A percentile compares a stretch with the other conserved stretches of the same genome.
Conservation (phyloP, 768 basidiomycete genomes). For the Termitomyces sp. region DNA sequence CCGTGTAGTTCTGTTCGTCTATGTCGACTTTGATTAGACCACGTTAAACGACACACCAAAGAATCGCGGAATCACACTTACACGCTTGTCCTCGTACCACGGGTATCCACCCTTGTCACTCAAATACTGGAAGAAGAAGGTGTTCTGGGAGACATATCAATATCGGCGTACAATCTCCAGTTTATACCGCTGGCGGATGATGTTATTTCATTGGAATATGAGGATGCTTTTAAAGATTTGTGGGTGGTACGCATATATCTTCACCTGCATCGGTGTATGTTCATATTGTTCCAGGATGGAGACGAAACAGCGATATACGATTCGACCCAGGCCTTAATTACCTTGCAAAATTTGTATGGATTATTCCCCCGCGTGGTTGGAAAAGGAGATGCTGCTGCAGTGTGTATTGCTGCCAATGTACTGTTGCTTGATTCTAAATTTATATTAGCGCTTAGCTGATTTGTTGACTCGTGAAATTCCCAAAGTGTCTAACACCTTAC, state of each 20-base stretch:
- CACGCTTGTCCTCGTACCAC: conserved; percentile 83
- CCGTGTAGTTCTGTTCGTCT: conserved; percentile 10
- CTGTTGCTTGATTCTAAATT: conserved; percentile 1
- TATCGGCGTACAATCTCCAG: conserved; percentile 86
- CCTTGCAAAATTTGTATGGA: conserved; percentile 82
- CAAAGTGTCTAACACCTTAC: conserved; percentile 31
- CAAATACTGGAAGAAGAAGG: conserved; percentile 92
- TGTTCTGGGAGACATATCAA: conserved; percentile 91
- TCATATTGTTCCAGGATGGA: conserved; percentile 58
- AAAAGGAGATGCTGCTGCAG: conserved; percentile 86
- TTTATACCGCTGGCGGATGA: conserved; percentile 94
- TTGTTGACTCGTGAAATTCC: conserved; percentile 60
- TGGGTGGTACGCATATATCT: conserved; percentile 67
- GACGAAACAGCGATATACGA: conserved; percentile 90
- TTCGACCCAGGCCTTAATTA: conserved; percentile 80
- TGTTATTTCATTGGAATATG: conserved; percentile 85
- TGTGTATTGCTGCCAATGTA: conserved; percentile 20
- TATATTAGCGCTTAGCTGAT: conserved; percentile 63
- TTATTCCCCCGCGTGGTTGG: conserved; percentile 87
- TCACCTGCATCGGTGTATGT: neutral
- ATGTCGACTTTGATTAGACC: conserved; percentile 54
- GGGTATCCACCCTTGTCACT: conserved; percentile 80
- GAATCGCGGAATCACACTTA: conserved; percentile 77
- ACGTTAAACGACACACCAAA: conserved; percentile 77
- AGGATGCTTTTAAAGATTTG: conserved; percentile 80